Evolutionary conservation across 2,329 filamentous ascomycete genomes (phyloP).

Genomic region (Epichloe baconii): DNA sequence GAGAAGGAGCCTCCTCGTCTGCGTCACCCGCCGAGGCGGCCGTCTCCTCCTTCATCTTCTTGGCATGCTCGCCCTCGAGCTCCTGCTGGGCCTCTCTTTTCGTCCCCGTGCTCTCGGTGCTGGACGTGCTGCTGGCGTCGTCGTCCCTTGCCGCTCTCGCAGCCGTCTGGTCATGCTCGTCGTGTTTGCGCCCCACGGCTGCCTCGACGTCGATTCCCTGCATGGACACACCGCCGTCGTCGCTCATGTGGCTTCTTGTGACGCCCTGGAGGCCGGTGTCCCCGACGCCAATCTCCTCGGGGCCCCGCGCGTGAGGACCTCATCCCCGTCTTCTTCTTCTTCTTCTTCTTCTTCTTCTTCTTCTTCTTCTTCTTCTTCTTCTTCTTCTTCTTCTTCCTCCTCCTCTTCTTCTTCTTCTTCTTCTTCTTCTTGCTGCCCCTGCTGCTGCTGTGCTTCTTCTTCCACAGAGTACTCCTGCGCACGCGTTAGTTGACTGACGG

Average conservation of each 20-base stretch:
- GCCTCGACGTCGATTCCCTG: conserved; percentile 47
- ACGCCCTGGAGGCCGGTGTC: conserved; percentile 67
- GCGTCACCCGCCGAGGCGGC: background rate
- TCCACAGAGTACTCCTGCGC: conserved; percentile 18
- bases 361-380: background rate
- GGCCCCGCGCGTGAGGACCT: conserved; percentile 70
- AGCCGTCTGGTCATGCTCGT: conserved; percentile 15
- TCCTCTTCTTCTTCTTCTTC: conserved; percentile 11
- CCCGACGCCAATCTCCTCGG: conserved; percentile 69
- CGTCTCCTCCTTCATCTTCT: conserved; percentile 37
- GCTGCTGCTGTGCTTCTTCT: background rate
- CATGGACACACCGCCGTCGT: conserved; percentile 31
- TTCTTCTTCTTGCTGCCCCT: background rate
- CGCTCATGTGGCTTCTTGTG: conserved; percentile 26
- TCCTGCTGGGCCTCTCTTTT: conserved; percentile 45
- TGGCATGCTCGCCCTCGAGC: conserved; percentile 26
- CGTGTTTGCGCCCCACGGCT: conserved; percentile 41
- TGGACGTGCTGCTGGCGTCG: conserved; percentile 11
- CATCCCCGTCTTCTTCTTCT: conserved; percentile 46
- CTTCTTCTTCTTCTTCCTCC: conserved; percentile 11
- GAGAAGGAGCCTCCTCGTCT: background rate
- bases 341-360: conserved; percentile 24
- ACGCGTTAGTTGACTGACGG: conserved; percentile 46
- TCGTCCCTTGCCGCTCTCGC: conserved; percentile 14
- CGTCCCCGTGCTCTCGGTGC: conserved; percentile 24